Evolutionary conservation across 169 alveolate species (phyloP), one percentile per base, ranked within the genome.

Genomic region (Plasmodium vivax): DNA sequence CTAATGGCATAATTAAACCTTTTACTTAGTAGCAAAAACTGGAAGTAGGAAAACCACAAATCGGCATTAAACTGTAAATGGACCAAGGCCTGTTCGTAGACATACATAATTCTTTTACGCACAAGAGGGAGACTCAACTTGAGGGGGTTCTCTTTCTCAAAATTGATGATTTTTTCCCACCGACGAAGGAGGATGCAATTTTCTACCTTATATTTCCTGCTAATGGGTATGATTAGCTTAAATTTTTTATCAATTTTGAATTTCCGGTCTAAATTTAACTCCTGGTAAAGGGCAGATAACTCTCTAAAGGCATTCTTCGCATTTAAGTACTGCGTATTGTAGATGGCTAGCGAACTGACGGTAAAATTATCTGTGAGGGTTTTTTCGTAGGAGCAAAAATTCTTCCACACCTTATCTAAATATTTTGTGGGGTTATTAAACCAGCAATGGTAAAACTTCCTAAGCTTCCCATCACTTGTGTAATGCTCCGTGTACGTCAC

Each of bases 21-120:
- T 77, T 83, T 93, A 77, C 85, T 93, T 80, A 93, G 81, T 34
- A 96, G 88, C 62, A 95, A 82, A 81, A 90, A 96, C 84, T 96
- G 97, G 91, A 96, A 96, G 85, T 95, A 95, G 38, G 92, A 94
- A 83, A 94, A 96, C 97, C 97, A 96, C 58, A 96, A 82, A 45
- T 92, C 95, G 4, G 84, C 58, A 58, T 93, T 93, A 74, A 95
- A 95, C 12, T 87, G 96, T 79, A 93, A 95, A 38, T 96, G 96
- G 16, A 74, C 72, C 14, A 96, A 75, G 9, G 97, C 97, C 30
- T 93, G 87, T 51, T 93, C 88, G 51, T 94, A 95, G 32, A 93
- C 95, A 90, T 84, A 96, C 62, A 84, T 85, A 38, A 96, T 95
- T 68, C 97, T 82, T 83, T 93, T 96, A 23, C 72, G 83, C n/a